phyloP scores from a whole-genome alignment of 2,329 filamentous ascomycete genomes.

The Beauveria caledonica region DNA sequence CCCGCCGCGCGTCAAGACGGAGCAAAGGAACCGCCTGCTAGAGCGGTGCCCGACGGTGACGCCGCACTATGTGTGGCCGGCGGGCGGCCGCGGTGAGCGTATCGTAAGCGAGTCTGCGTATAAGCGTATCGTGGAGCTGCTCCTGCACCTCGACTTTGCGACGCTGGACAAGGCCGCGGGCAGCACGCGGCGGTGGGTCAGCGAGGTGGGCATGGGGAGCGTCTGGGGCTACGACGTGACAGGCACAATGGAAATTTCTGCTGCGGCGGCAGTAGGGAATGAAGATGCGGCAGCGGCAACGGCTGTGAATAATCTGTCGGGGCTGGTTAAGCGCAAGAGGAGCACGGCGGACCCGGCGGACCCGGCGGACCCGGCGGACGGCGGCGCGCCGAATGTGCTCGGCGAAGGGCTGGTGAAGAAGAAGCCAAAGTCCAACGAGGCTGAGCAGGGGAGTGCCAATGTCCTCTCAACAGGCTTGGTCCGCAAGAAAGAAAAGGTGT shows the following conservation, averaged over 20 bases:
- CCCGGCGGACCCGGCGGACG: conserved; percentile 9
- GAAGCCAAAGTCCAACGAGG: conserved; percentile 37
- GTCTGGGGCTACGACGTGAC: conserved; percentile 44
- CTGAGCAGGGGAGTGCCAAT: neutral
- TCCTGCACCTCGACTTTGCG: conserved; percentile 67
- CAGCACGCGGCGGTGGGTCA: conserved; percentile 63
- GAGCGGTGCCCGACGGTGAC: conserved; percentile 41
- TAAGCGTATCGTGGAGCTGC: conserved; percentile 57
- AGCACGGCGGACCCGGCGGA: conserved; percentile 17
- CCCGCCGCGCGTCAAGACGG: conserved; percentile 56
- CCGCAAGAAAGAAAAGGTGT: conserved; percentile 3
- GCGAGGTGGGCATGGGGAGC: conserved; percentile 51
- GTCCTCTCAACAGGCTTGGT: neutral
- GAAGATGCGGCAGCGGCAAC: conserved; percentile 13
- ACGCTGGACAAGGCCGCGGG: conserved; percentile 52
- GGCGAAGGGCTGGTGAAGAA: conserved; percentile 41
- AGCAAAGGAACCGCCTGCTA: conserved; percentile 40
- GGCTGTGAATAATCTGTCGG: conserved; percentile 38
- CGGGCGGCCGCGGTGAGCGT: conserved; percentile 51
- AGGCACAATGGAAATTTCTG: conserved; percentile 31
- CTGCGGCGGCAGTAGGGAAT: conserved; percentile 10
- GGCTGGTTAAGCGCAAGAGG: conserved; percentile 41
- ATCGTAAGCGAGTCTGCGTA: conserved; percentile 58
- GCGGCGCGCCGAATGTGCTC: conserved; percentile 36
- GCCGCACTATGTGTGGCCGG: conserved; percentile 58